Percentiles rank a stretch among this genome's conserved stretches.
Conservation (phyloP, 2,329 filamentous ascomycete species). For the Tolypocladium tundrense region DNA sequence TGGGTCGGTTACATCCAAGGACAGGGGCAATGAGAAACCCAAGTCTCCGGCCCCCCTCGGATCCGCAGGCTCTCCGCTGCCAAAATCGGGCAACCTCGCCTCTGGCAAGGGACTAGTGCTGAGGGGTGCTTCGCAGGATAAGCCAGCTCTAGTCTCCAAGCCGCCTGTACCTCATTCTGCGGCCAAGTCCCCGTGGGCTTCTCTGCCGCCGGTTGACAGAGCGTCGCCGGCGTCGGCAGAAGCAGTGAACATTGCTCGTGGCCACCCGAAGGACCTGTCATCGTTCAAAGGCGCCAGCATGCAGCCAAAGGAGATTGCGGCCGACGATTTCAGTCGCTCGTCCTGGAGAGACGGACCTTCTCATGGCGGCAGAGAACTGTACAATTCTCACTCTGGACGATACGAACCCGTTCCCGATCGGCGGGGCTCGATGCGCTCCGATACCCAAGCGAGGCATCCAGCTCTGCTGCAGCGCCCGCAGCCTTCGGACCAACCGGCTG, state of each 20-base stretch:
- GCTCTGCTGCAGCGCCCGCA: slow-evolving; percentile 67
- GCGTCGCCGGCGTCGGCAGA: slow-evolving; percentile 60
- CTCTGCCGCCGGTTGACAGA: slow-evolving; percentile 75
- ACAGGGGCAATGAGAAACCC: slow-evolving; percentile 27
- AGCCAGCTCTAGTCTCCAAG: slow-evolving; percentile 64
- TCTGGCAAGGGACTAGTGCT: slow-evolving; percentile 53
- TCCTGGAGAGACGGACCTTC: slow-evolving; percentile 64
- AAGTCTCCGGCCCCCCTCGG: slow-evolving; percentile 30
- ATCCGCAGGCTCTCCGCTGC: slow-evolving; percentile 25
- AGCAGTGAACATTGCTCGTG: slow-evolving; percentile 32
- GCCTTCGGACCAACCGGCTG: slow-evolving; percentile 57
- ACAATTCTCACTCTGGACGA: slow-evolving; percentile 88
- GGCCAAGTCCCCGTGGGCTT: slow-evolving; percentile 84
- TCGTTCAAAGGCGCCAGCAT: slow-evolving; percentile 43
- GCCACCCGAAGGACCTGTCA: slow-evolving; percentile 44
- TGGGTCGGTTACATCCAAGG: slow-evolving; percentile 11
- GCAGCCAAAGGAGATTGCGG: slow-evolving; percentile 69
- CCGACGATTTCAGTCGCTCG: slow-evolving; percentile 83
- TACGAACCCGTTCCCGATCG: slow-evolving; percentile 84
- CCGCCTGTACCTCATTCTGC: slow-evolving; percentile 57
- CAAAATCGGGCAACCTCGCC: slow-evolving; percentile 35
- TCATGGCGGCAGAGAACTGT: slow-evolving; percentile 64
- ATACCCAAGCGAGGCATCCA: slow-evolving; percentile 59
- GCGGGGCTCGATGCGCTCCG: slow-evolving; percentile 57
- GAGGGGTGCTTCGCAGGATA: slow-evolving; percentile 55